Percentiles rank a stretch among this genome's conserved stretches.
Evolutionary conservation across 352 stramenopile species (phyloP).

Genomic region (Globisporangium heterothallicum): DNA sequence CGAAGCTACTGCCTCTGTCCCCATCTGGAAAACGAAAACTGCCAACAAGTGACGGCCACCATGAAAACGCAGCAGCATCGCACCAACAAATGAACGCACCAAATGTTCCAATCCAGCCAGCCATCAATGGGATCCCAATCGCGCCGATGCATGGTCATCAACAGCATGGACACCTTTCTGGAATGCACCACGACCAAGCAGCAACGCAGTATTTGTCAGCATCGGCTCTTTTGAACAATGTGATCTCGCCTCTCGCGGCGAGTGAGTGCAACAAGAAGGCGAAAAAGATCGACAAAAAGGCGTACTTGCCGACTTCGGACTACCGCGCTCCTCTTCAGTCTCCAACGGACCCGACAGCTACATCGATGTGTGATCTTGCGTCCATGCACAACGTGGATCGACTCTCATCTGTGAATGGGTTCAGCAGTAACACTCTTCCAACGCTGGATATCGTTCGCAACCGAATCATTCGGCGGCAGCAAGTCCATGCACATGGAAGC

Average conservation of each 20-base stretch:
- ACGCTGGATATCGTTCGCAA: slow-evolving; percentile 63
- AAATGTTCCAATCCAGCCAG: slow-evolving; percentile 24
- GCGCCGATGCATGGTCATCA: slow-evolving; percentile 19
- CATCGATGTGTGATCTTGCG: slow-evolving; percentile 11
- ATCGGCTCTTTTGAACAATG: slow-evolving; percentile 44
- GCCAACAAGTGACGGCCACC: slow-evolving; percentile 10
- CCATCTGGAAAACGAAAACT: slow-evolving; percentile 48
- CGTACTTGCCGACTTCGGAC: slow-evolving; percentile 26
- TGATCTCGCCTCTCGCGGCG: slow-evolving; percentile 63
- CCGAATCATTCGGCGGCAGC: slow-evolving; percentile 46
- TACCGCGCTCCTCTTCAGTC: slow-evolving; percentile 16
- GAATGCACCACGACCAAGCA: slow-evolving; percentile 19
- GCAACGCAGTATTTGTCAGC: slow-evolving; percentile 34
- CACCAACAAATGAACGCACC: slow-evolving; percentile 17
- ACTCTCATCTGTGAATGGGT: slow-evolving; percentile 6
- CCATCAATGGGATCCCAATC: slow-evolving; percentile 29
- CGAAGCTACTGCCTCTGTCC: slow-evolving; percentile 30
- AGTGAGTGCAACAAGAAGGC: slow-evolving; percentile 67
- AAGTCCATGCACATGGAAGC: slow-evolving; percentile 13
- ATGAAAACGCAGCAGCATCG: slow-evolving; percentile 9
- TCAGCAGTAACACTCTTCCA: slow-evolving; percentile 33
- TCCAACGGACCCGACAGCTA: slow-evolving; percentile 15
- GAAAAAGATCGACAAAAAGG: slow-evolving; percentile 57
- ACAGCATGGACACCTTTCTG: slow-evolving; percentile 1
- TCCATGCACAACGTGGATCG: slow-evolving; percentile 8